Evolutionary conservation across 225 moss, liverwort and hornwort species (phyloP).

Genomic region (Rhytidiadelphus loreus): DNA sequence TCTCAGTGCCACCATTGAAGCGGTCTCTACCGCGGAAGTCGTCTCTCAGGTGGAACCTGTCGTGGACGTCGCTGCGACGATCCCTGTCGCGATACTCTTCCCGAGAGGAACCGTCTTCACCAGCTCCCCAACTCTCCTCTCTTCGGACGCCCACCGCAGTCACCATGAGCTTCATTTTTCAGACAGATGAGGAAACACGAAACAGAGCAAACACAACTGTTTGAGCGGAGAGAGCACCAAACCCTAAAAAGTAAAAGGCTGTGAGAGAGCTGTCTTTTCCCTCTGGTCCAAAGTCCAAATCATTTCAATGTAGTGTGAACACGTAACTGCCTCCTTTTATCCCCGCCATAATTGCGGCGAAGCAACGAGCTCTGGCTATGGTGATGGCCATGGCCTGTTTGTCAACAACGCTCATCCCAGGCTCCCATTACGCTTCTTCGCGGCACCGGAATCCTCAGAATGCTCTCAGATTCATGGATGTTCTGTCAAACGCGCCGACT

Average conservation of each 20-base stretch:
- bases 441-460: background rate
- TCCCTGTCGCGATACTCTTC: background rate
- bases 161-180: background rate
- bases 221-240: background rate
- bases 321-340: too few species aligned
- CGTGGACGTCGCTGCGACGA: background rate
- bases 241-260: background rate
- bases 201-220: background rate
- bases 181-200: background rate
- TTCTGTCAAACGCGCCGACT: background rate
- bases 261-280: background rate
- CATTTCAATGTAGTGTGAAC: background rate
- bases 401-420: background rate
- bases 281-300: background rate
- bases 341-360: background rate
- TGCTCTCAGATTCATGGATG: background rate
- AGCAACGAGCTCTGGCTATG: background rate
- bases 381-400: background rate
- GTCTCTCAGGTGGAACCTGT: background rate
- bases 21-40: background rate
- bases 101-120: background rate
- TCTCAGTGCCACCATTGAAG: background rate
- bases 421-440: background rate
- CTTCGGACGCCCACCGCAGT: background rate
- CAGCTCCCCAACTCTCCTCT: conserved; percentile 16